Evolutionary conservation across 75 land plant species (phyloP), one percentile per base, ranked within the genome.

Genomic region (Picea glauca): DNA sequence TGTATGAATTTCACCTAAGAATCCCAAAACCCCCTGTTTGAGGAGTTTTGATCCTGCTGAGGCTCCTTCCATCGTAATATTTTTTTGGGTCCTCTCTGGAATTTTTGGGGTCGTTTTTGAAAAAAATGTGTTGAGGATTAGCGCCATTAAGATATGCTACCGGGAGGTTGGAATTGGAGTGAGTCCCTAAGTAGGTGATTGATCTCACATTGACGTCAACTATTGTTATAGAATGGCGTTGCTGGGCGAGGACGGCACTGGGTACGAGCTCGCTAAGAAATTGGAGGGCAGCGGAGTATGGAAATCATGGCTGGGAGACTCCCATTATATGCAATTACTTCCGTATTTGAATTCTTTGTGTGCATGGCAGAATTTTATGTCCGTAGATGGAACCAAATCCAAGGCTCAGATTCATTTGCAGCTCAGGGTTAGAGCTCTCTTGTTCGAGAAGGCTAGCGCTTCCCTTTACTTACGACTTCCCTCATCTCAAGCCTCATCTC

Each of bases 271-370:
- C 9, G 96, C 96, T 23, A 81, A 82, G 79, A 78, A 77, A 77
- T 81, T 94, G 12, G 96, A 94, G 15, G 63, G 60, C 68, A 79
- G 78, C 77, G 88, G 92, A 15, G 84, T 84, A 7, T 94, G 96
- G 96, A 77, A 92, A n/a, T 3, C 88, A 31, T 94, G 96, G 96
- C 94, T 94, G 7, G 94, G 96, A 35, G 96, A 94, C 21, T 33
- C 88, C 12, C 74, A 65, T 33, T 87, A 94, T 82, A 33, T 84
- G 38, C 59, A 40, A 59, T 86, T 94, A 73, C 60, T 64, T 33
- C 92, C 75, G 12, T 80, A 30, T 79, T 83, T 94, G 62, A 58
- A 83, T 23, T 84, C 92, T 20, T 87, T 91, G 0, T 60, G 85
- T 59, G 35, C 89, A 2, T 94, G 96, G 96, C 88, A 86, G 3